Percentiles rank a stretch among this genome's conserved stretches.
Conservation (phyloP, 352 stramenopile species). For the Phytopythium vexans region DNA sequence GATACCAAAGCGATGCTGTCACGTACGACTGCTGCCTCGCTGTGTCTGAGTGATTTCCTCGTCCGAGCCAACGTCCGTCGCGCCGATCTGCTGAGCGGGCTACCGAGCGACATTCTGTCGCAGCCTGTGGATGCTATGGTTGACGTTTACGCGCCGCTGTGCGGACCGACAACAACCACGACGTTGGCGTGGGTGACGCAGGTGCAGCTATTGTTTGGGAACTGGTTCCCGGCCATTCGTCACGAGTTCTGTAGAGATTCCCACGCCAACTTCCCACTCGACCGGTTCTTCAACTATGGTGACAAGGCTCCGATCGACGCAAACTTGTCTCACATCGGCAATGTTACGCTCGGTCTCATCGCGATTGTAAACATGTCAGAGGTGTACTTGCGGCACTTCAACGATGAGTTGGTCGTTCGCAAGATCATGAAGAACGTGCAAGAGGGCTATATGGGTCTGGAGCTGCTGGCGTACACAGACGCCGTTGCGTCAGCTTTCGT, state of each 20-base stretch:
- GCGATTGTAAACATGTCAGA: too few species aligned
- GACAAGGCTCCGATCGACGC: constrained; percentile 6
- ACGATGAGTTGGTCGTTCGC: too few species aligned
- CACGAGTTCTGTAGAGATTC: constrained; percentile 34
- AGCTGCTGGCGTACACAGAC: constrained; percentile 13
- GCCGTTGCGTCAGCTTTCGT: constrained; percentile 16
- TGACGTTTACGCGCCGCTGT: constrained; percentile 27
- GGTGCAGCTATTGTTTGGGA: constrained; percentile 25
- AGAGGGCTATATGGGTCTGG: constrained; percentile 15
- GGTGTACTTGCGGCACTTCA: too few species aligned
- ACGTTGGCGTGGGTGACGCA: constrained; percentile 9
- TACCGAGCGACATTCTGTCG: constrained; percentile 12
- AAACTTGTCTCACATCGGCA: constrained; percentile 18
- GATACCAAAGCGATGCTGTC: constrained; percentile 6
- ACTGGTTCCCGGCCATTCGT: constrained; percentile 25
- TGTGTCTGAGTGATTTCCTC: constrained; percentile 19
- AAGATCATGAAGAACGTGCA: too few species aligned
- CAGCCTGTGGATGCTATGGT: too few species aligned
- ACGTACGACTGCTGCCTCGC: too few species aligned
- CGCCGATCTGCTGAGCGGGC: constrained; percentile 7
- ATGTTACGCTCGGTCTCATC: too few species aligned
- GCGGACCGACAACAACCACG: constrained; percentile 7
- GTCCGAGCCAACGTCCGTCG: constrained; percentile 21
- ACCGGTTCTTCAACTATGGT: constrained; percentile 24
- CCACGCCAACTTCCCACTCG: constrained; percentile 10